Evolutionary conservation across 176 grass and related monocot genomes (phyloP).

Genomic region (Avena insularis): DNA sequence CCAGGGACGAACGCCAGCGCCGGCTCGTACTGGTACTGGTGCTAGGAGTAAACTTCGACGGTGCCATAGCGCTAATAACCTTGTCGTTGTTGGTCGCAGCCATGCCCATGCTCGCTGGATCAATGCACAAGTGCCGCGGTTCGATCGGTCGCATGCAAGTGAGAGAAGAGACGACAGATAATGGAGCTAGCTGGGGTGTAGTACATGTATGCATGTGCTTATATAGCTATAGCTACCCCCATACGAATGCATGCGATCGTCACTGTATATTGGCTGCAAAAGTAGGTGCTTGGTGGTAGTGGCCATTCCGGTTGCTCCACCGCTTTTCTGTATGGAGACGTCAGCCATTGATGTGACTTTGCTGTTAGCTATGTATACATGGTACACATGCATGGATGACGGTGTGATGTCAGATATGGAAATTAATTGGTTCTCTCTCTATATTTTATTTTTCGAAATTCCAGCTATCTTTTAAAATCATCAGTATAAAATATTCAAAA

Average conservation of each 20-base stretch:
- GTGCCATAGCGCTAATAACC: not conserved
- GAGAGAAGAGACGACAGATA: not conserved
- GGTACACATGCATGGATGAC: not conserved
- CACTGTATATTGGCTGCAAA: not conserved
- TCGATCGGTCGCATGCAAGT: slow-evolving; percentile 8
- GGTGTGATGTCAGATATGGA: no score
- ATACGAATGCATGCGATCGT: not conserved
- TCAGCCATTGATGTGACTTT: slow-evolving; percentile 22
- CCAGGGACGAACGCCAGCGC: slow-evolving; percentile 48
- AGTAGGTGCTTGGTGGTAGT: slow-evolving; percentile 44
- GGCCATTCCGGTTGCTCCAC: slow-evolving; percentile 57
- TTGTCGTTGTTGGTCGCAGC: not conserved
- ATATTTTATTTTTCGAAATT: no score
- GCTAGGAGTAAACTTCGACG: not conserved
- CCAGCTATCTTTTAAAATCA: no score
- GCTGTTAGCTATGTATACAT: not conserved
- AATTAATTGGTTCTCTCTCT: no score
- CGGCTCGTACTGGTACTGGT: not conserved
- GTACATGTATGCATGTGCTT: slow-evolving; percentile 18
- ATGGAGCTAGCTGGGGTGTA: not conserved
- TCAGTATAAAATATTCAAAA: no score
- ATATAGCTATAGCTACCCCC: not conserved
- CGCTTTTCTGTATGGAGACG: slow-evolving; percentile 17
- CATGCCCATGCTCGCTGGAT: not conserved
- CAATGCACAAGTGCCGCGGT: not conserved